A percentile compares a stretch with the other conserved stretches of the same genome.
These are phyloP conservation scores for Cutaneotrichosporon spelunceum DNA, from an alignment of 1,284 basidiomycete genomes.

Conservation along the genomic window DNA sequence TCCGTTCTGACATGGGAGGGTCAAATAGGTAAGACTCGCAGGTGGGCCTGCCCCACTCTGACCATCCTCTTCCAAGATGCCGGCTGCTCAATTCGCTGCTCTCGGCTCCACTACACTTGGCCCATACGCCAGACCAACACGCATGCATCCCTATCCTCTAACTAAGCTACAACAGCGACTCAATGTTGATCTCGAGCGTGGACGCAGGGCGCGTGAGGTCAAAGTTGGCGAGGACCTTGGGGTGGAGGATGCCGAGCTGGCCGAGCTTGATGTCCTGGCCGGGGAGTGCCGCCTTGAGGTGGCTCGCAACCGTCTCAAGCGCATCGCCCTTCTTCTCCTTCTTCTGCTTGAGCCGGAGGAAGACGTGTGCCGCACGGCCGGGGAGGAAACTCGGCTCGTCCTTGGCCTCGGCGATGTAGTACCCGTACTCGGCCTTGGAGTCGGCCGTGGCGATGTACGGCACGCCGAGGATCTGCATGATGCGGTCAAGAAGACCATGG, in stretches of 20 bases:
- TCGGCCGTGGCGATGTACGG: slow-evolving; percentile 67
- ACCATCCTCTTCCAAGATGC: no score
- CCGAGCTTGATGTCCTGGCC: slow-evolving; percentile 69
- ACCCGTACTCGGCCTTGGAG: slow-evolving; percentile 64
- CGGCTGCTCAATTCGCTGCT: no score
- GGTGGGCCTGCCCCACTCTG: not conserved
- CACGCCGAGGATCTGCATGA: slow-evolving; percentile 92
- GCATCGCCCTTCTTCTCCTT: slow-evolving; percentile 39
- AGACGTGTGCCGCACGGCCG: slow-evolving; percentile 86
- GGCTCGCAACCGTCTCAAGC: slow-evolving; percentile 47
- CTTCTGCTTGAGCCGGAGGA: slow-evolving; percentile 65
- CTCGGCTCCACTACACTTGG: not conserved
- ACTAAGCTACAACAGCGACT: slow-evolving; percentile 73
- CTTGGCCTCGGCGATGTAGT: slow-evolving; percentile 82
- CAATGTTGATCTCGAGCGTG: slow-evolving; percentile 86
- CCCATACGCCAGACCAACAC: not conserved
- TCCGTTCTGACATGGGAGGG: not conserved
- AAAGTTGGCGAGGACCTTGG: slow-evolving; percentile 83
- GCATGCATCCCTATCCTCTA: not conserved
- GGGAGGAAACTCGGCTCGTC: slow-evolving; percentile 92
- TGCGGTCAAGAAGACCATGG: slow-evolving; percentile 87
- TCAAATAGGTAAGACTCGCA: not conserved
- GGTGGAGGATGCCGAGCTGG: slow-evolving; percentile 82
- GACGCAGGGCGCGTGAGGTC: slow-evolving; percentile 96
- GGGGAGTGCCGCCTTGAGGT: slow-evolving; percentile 50